phyloP scores from a whole-genome alignment of 208 protist species.

The Leishmania arabica region DNA sequence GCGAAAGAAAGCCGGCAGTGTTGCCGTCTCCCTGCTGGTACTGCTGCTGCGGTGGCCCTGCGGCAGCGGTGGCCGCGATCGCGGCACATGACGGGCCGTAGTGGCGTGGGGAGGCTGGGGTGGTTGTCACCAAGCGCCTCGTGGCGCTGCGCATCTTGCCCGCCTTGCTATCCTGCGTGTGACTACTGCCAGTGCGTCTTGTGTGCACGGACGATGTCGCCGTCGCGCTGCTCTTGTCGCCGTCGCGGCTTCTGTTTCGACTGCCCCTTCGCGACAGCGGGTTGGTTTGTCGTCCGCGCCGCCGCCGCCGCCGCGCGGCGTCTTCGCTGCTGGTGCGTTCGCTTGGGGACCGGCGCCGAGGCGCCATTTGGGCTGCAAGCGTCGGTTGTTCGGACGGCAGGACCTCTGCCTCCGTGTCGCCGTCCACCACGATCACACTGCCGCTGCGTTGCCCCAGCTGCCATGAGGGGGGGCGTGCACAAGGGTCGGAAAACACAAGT shows the following conservation, averaged over 20 bases:
- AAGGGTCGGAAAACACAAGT: not conserved
- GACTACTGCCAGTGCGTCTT: slow-evolving; percentile 11
- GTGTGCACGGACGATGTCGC: not conserved
- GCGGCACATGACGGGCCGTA: not conserved
- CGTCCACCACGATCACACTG: not conserved
- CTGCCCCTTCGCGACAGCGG: not conserved
- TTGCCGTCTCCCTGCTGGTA: not conserved
- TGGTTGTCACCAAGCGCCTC: not conserved
- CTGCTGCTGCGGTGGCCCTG: slow-evolving; percentile 7
- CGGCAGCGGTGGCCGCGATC: not conserved
- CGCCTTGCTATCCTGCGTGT: not conserved
- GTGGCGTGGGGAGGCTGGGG: not conserved
- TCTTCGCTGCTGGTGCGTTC: not conserved
- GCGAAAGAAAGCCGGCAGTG: slow-evolving; percentile 27
- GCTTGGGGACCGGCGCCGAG: slow-evolving; percentile 1
- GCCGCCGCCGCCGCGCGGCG: too few species aligned
- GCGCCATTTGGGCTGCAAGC: not conserved
- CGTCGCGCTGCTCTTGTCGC: not conserved
- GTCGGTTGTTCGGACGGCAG: not conserved
- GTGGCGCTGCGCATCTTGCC: not conserved
- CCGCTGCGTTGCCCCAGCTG: not conserved
- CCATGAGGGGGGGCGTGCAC: not conserved
- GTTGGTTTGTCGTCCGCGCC: not conserved
- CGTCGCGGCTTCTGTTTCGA: not conserved
- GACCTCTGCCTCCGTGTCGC: not conserved